Percentiles rank a stretch among this genome's conserved stretches.
phyloP scores from a whole-genome alignment of 2,329 filamentous ascomycete species.

The Stachybotrys echinatus region DNA sequence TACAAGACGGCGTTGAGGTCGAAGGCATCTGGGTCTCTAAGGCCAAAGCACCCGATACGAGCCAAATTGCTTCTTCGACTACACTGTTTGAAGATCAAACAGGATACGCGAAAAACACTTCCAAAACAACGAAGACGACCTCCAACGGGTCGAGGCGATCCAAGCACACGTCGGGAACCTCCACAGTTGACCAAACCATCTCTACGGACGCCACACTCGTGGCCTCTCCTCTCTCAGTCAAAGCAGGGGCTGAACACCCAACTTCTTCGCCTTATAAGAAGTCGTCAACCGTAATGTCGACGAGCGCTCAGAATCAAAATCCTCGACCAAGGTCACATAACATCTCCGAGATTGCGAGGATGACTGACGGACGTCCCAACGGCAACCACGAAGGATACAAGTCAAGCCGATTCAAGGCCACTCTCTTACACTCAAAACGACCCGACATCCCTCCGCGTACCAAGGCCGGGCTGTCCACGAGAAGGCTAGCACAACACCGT shows the following conservation, averaged over 20 bases:
- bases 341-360: not conserved
- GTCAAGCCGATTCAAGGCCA: not conserved
- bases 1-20: constrained; percentile 77
- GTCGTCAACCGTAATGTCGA: not conserved
- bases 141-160: constrained; percentile 2
- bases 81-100: constrained; percentile 13
- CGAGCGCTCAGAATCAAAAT: not conserved
- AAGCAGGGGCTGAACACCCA: not conserved
- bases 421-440: not conserved
- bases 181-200: not conserved
- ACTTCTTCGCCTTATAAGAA: not conserved
- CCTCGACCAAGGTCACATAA: not conserved
- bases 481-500: not conserved
- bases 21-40: constrained; percentile 77
- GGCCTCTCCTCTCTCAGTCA: not conserved
- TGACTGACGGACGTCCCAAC: not conserved
- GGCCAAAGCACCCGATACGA: constrained; percentile 33
- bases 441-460: not conserved
- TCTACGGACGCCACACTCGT: not conserved
- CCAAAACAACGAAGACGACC: constrained; percentile 7
- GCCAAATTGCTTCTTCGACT: constrained; percentile 14
- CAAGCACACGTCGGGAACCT: constrained; percentile 1
- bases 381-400: not conserved
- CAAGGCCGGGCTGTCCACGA: not conserved
- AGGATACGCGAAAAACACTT: constrained; percentile 13